Percentiles rank a stretch among this genome's conserved stretches.
Conservation (phyloP, 345 rosid genomes). For the Citrus medica region DNA sequence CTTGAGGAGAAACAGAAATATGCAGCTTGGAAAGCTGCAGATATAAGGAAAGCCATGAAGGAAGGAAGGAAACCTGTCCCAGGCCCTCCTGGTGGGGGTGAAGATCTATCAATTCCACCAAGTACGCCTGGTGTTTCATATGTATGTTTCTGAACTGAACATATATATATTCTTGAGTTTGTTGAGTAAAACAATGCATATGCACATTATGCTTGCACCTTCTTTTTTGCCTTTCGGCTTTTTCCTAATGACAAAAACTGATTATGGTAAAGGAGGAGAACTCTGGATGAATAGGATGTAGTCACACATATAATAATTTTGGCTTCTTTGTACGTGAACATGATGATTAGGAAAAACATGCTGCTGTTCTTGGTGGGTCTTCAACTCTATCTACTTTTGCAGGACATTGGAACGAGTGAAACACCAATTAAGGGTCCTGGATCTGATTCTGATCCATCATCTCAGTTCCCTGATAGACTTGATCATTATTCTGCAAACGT, state of each 20-base stretch:
- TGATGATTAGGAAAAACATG: not conserved
- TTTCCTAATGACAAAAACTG: not conserved
- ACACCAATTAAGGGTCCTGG: slow-evolving; percentile 35
- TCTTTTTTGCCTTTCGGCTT: not conserved
- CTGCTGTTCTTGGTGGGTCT: not conserved
- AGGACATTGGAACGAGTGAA: slow-evolving; percentile 57
- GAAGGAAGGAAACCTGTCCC: slow-evolving; percentile 93
- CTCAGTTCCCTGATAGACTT: slow-evolving; percentile 42
- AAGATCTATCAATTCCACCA: slow-evolving; percentile 48
- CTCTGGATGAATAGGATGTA: not conserved
- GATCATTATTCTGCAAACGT: slow-evolving; percentile 42
- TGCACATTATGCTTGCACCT: not conserved
- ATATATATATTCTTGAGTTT: slow-evolving; percentile 1
- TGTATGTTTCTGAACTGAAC: slow-evolving; percentile 32
- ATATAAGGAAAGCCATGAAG: slow-evolving; percentile 90
- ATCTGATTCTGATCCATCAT: slow-evolving; percentile 44
- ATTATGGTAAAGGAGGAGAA: not conserved
- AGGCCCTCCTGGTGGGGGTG: slow-evolving; percentile 80
- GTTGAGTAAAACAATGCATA: not conserved
- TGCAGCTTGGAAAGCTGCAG: slow-evolving; percentile 95
- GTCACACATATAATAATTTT: not conserved
- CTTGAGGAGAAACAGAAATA: slow-evolving; percentile 95
- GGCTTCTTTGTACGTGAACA: not conserved
- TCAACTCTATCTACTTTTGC: slow-evolving; percentile 28
- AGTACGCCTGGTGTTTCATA: slow-evolving; percentile 38